Evolutionary conservation across 805 yeast genomes (phyloP).

Genomic region (Metschnikowia continentalis): DNA sequence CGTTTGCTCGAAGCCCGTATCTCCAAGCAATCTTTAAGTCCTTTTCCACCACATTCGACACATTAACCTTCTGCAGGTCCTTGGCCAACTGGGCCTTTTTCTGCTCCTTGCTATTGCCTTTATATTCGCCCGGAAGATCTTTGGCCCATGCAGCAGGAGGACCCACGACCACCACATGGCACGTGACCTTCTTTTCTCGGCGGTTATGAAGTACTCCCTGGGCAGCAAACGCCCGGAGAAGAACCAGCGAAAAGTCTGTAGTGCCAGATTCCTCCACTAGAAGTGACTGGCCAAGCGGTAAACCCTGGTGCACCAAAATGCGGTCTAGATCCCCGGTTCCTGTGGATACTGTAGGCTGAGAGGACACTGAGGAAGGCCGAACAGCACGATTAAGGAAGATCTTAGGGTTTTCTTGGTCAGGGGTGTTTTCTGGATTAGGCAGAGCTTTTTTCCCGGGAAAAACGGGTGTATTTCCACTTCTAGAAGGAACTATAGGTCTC

Average conservation of each 20-base stretch:
- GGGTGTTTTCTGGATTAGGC: neutral
- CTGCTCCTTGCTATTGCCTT: slow-evolving; percentile 62
- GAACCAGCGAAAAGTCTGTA: slow-evolving; percentile 77
- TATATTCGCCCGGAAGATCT: slow-evolving; percentile 73
- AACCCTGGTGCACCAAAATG: slow-evolving; percentile 73
- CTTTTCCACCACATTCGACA: slow-evolving; percentile 53
- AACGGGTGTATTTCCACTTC: slow-evolving; percentile 1
- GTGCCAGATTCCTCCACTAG: slow-evolving; percentile 80
- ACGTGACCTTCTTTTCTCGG: slow-evolving; percentile 35
- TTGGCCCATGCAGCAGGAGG: slow-evolving; percentile 54
- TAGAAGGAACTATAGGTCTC: neutral
- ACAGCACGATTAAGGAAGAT: slow-evolving; percentile 22
- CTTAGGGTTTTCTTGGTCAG: neutral
- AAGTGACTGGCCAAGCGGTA: slow-evolving; percentile 72
- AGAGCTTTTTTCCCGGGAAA: neutral
- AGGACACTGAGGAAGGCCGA: slow-evolving; percentile 71
- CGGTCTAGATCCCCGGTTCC: slow-evolving; percentile 76
- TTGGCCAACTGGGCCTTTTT: slow-evolving; percentile 54
- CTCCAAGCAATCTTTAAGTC: slow-evolving; percentile 94
- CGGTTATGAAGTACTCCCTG: slow-evolving; percentile 73
- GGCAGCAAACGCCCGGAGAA: slow-evolving; percentile 65
- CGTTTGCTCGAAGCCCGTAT: slow-evolving; percentile 48
- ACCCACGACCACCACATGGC: slow-evolving; percentile 66
- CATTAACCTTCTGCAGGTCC: slow-evolving; percentile 62
- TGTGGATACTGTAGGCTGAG: slow-evolving; percentile 74